Base-by-base conservation (phyloP, 176 grass and related monocot genomes). In the Rhynchospora pubera region DNA sequence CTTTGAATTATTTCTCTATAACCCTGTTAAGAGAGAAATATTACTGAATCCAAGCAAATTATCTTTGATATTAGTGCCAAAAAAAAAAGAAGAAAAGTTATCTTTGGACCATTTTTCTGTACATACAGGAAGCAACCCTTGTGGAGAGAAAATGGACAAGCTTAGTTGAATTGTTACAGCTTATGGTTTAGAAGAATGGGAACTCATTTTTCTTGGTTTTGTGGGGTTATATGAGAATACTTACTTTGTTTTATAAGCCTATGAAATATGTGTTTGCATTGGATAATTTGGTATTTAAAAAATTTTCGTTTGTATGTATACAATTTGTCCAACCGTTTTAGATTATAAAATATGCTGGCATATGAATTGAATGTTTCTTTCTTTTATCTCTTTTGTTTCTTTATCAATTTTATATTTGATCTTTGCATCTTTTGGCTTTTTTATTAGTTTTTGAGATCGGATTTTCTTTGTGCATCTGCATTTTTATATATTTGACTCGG, bases 351-450 rank as follows among this genome's bases (percentile, higher is more conserved):
- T 28, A 30, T 56, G 10, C 46, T 77, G 12, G 23, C 23, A 53
- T 21, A 53, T 21, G 67, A 71, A 10, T 77, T 77, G 67, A 71
- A 71, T 77, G 22, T 52, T 76, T 76, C 72, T 13, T 30, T 55
- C 22, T 55, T 7, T 76, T 55, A 16, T 55, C 47, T 51, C 71
- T 76, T 53, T 12, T 14, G 2, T 28, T 56, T 77, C 12, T 76
- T 76, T 30, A 9, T 77, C 72, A 53, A 56, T 56, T 77, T 56
- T 55, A 44, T 77, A 55, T 47, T 71, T 71, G 10, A 71, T 71
- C 67, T 19, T 3, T 18, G 22, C 65, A 69, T 4, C 6, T 19
- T 2, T 71, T 71, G 19, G 43, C 0, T 21, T 71, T n/a, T 47
- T 71, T 47, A 71, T 32, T 56, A 18, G 24, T 56, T 56, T 77